Evolutionary conservation across 2,329 filamentous ascomycete species (phyloP).

Genomic region (Colletotrichum siamense): DNA sequence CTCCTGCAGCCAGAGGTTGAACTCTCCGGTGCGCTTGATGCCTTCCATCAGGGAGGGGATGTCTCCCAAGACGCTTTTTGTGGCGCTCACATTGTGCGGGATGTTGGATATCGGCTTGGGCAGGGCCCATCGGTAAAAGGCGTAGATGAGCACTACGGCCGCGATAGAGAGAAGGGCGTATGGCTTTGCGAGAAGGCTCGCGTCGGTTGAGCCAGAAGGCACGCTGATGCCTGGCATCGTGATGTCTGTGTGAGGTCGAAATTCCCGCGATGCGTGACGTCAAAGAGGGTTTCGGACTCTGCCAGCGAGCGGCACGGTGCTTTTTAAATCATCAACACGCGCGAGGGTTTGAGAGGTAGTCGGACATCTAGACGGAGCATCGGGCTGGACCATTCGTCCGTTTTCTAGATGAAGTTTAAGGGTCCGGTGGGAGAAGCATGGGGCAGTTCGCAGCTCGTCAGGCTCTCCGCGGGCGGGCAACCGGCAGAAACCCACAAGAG

Average conservation of each 20-base stretch:
- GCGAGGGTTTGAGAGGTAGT: not conserved
- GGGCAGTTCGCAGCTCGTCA: not conserved
- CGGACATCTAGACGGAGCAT: not conserved
- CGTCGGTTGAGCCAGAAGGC: not conserved
- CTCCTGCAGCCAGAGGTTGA: constrained; percentile 6
- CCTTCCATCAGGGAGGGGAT: constrained; percentile 43
- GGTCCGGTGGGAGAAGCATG: not conserved
- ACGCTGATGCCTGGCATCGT: not conserved
- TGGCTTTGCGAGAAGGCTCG: not conserved
- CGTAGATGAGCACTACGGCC: not conserved
- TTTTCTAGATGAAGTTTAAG: not conserved
- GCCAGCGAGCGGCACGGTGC: not conserved
- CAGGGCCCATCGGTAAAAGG: constrained; percentile 25
- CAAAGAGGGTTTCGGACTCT: not conserved
- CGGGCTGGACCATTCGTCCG: not conserved
- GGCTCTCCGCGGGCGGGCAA: too few relatives aligned
- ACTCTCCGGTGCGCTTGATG: constrained; percentile 28
- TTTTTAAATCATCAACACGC: not conserved
- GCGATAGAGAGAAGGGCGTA: not conserved
- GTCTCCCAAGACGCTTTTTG: constrained; percentile 44
- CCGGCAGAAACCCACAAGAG: not conserved
- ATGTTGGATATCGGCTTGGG: constrained; percentile 51
- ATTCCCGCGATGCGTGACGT: not conserved
- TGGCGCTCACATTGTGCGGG: constrained; percentile 45
- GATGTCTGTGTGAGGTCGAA: not conserved